Evolutionary conservation across 257 asterid genomes (phyloP).

Genomic region (Nicotiana noctiflora): DNA sequence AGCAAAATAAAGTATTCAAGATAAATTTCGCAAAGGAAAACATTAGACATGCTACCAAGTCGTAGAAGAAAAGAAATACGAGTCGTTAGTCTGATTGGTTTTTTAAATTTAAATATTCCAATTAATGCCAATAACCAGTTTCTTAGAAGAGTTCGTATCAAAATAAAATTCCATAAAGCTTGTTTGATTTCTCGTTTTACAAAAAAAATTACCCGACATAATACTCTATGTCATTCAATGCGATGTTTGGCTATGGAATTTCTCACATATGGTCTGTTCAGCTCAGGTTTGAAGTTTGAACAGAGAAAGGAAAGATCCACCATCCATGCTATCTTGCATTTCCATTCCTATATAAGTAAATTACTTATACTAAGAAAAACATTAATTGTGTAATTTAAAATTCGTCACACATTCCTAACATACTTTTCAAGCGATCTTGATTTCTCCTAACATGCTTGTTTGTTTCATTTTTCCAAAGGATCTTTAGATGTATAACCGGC

Average conservation of each 20-base stretch:
- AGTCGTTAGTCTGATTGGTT: not conserved
- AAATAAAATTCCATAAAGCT: not conserved
- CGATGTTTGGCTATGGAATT: not conserved
- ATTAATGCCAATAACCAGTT: not conserved
- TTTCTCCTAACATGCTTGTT: too few species aligned
- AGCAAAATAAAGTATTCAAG: too few species aligned
- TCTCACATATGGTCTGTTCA: not conserved
- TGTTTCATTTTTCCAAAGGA: too few species aligned
- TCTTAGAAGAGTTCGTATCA: not conserved
- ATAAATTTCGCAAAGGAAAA: too few species aligned
- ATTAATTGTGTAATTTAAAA: not conserved
- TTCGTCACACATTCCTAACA: not conserved
- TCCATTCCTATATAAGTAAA: not conserved
- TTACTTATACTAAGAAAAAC: not conserved
- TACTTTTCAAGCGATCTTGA: too few species aligned
- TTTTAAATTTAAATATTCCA: not conserved
- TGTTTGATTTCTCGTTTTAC: not conserved
- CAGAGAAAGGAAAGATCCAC: not conserved
- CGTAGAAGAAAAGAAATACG: too few species aligned
- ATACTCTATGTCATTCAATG: not conserved
- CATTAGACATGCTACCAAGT: too few species aligned
- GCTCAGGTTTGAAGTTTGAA: not conserved
- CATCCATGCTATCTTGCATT: not conserved
- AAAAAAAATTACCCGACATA: not conserved
- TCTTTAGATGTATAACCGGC: too few species aligned